Evolutionary conservation across 2,329 filamentous ascomycete species (phyloP).

Genomic region (Decorospora gaudefroyi): DNA sequence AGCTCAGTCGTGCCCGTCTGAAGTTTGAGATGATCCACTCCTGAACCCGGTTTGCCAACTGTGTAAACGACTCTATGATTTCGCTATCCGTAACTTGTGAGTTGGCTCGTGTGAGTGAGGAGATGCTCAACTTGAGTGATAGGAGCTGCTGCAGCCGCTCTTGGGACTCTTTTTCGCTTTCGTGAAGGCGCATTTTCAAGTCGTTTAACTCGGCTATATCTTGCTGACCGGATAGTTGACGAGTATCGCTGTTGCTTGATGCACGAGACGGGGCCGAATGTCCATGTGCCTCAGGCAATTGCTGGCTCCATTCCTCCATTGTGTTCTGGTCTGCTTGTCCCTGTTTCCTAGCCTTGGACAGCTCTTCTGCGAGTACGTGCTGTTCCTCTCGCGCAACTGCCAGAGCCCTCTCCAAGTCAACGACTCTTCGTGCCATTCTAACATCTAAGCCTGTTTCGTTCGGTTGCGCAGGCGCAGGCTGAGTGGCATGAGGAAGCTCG

Average conservation of each 20-base stretch:
- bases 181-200: conserved; percentile 37
- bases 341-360: conserved; percentile 30
- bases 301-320: conserved; percentile 26
- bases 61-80: conserved; percentile 64
- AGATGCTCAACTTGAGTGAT: conserved; percentile 73
- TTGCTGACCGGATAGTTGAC: not conserved
- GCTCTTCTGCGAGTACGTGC: conserved; percentile 29
- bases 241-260: conserved; percentile 2
- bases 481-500: conserved; percentile 1
- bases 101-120: conserved; percentile 65
- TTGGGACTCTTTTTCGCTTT: conserved; percentile 61
- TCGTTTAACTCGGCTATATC: conserved; percentile 21
- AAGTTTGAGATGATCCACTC: conserved; percentile 76
- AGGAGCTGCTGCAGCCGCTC: conserved; percentile 63
- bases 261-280: conserved; percentile 1
- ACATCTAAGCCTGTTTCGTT: conserved; percentile 10
- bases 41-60: conserved; percentile 68
- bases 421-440: conserved; percentile 21
- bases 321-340: conserved; percentile 24
- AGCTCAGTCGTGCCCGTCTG: conserved; percentile 61
- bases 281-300: conserved; percentile 15
- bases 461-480: not conserved
- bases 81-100: conserved; percentile 68
- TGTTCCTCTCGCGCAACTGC: conserved; percentile 30
- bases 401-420: conserved; percentile 38